These are phyloP conservation scores for Chenopodium album DNA, from an alignment of 148 eudicot genomes.

Conservation along the genomic window DNA sequence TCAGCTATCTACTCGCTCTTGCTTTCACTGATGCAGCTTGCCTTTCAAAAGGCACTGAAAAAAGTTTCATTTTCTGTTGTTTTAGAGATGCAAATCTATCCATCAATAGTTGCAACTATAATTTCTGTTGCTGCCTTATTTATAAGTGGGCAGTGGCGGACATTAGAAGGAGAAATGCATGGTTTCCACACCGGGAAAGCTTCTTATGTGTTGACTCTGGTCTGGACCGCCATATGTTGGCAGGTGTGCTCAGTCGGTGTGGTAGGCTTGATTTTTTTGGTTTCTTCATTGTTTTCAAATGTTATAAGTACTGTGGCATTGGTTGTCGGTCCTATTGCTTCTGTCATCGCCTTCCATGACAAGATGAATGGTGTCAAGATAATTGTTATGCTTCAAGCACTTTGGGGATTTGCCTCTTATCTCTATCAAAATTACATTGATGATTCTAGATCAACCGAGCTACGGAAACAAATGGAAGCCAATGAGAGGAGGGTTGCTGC, in stretches of 20 bases:
- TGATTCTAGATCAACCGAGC: conserved; percentile 29
- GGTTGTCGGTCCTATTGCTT: conserved; percentile 75
- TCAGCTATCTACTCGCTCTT: conserved; percentile 74
- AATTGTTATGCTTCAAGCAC: conserved; percentile 62
- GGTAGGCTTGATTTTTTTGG: conserved; percentile 75
- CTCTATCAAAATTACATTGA: conserved; percentile 86
- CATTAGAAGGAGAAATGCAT: conserved; percentile 56
- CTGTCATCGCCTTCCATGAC: conserved; percentile 69
- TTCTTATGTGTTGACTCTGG: conserved; percentile 73
- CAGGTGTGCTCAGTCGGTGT: conserved; percentile 86
- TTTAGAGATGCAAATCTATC: conserved; percentile 78
- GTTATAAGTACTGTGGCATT: conserved; percentile 79
- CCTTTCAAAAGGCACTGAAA: conserved; percentile 64
- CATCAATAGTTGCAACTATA: conserved; percentile 61
- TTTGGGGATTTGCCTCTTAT: conserved; percentile 80
- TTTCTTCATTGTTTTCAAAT: conserved; percentile 83
- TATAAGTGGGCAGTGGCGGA: conserved; percentile 79
- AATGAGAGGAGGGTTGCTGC: conserved; percentile 24
- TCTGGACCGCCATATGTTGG: conserved; percentile 73
- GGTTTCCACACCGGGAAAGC: conserved; percentile 49
- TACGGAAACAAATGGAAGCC: conserved; percentile 17
- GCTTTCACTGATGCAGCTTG: conserved; percentile 84
- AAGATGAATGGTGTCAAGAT: conserved; percentile 78
- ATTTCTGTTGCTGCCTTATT: conserved; percentile 56
- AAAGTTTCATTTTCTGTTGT: conserved; percentile 71